Percentiles rank a stretch among this genome's conserved stretches.
Conservation (phyloP, 768 basidiomycete species). For the Suillus sp. region DNA sequence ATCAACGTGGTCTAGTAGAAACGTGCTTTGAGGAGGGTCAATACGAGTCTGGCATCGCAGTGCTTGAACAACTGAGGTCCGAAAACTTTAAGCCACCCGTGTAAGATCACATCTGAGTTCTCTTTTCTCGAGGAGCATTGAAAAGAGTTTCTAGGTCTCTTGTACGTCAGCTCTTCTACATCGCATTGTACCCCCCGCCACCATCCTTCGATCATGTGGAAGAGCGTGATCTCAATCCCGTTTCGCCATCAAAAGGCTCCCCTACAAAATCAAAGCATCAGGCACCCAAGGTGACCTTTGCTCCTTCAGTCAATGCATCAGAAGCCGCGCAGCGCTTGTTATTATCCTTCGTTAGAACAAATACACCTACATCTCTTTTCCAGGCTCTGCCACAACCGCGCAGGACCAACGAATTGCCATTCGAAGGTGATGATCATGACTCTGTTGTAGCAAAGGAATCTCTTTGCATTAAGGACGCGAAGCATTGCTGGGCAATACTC, state of each 20-base stretch:
- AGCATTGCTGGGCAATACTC: conserved; percentile 64
- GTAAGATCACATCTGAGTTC: conserved; percentile 41
- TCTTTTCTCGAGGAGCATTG: neutral
- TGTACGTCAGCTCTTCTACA: conserved; percentile 67
- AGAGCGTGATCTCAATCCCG: conserved; percentile 27
- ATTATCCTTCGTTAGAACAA: conserved; percentile 56
- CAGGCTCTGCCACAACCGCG: conserved; percentile 57
- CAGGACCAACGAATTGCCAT: conserved; percentile 12
- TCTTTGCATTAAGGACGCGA: conserved; percentile 51
- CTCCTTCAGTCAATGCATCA: conserved; percentile 48
- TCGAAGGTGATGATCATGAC: conserved; percentile 42
- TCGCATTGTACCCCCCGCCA: conserved; percentile 62
- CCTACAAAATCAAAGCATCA: conserved; percentile 51
- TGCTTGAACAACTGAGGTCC: conserved; percentile 64
- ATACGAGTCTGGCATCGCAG: conserved; percentile 65
- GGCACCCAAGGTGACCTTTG: conserved; percentile 41
- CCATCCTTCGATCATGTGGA: conserved; percentile 18
- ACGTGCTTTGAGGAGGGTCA: conserved; percentile 78
- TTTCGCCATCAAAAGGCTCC: conserved; percentile 42
- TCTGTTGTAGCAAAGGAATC: conserved; percentile 61
- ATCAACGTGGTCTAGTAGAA: conserved; percentile 63
- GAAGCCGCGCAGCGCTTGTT: conserved; percentile 55
- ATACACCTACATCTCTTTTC: conserved; percentile 53
- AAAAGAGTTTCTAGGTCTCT: conserved; percentile 47
- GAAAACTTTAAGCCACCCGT: conserved; percentile 55